A percentile compares a stretch with the other conserved stretches of the same genome.
phyloP scores from a whole-genome alignment of 345 rosid species.

The Populus euphratica region DNA sequence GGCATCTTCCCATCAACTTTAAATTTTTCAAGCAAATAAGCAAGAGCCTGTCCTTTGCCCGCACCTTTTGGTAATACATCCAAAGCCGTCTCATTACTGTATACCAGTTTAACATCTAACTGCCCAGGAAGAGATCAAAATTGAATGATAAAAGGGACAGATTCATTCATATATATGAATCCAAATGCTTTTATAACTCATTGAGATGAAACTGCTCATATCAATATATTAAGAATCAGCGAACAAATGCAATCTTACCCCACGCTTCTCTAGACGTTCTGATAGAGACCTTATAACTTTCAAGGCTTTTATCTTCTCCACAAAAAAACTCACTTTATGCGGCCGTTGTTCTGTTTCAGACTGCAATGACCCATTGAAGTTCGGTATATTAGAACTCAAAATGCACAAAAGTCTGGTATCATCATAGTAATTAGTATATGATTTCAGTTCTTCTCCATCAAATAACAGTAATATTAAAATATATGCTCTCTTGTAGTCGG shows the following conservation, averaged over 20 bases:
- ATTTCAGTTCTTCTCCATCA: too few species aligned
- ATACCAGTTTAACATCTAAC: slow-evolving; percentile 88
- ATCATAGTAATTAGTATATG: too few species aligned
- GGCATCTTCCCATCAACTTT: slow-evolving; percentile 65
- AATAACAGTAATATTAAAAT: background rate
- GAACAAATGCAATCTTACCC: slow-evolving; percentile 43
- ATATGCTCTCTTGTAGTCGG: background rate
- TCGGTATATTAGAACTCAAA: background rate
- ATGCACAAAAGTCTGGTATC: background rate
- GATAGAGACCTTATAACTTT: slow-evolving; percentile 52
- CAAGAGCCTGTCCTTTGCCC: slow-evolving; percentile 96
- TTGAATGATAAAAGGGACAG: background rate
- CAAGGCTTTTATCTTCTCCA: slow-evolving; percentile 75
- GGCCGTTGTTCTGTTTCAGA: slow-evolving; percentile 82
- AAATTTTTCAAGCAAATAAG: slow-evolving; percentile 69
- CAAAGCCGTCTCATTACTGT: slow-evolving; percentile 85
- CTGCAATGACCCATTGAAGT: slow-evolving; percentile 36
- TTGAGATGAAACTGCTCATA: background rate
- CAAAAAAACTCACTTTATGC: slow-evolving; percentile 86
- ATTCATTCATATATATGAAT: background rate
- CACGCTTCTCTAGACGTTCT: slow-evolving; percentile 46
- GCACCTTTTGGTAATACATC: slow-evolving; percentile 91
- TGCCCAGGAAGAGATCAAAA: slow-evolving; percentile 19
- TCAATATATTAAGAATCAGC: too few species aligned
- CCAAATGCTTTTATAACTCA: background rate